These are phyloP conservation scores for Nicotiana paniculata DNA, from an alignment of 257 asterid genomes.

Conservation along the genomic window DNA sequence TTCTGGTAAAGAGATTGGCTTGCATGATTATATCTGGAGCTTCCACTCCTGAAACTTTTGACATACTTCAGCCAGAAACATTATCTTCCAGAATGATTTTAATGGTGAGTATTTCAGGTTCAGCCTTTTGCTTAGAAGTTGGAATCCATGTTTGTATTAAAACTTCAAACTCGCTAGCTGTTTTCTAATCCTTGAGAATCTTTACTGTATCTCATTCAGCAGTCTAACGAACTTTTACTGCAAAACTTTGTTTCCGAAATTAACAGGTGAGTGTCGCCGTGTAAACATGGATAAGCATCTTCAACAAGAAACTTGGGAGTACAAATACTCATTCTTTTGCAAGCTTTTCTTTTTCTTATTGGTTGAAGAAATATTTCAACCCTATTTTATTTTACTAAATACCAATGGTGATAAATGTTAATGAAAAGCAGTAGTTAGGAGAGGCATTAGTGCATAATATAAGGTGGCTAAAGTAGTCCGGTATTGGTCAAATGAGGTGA, in stretches of 20 bases:
- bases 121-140: not conserved
- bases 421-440: not conserved
- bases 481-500: not conserved
- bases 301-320: not conserved
- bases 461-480: not conserved
- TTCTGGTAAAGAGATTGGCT: slow-evolving; percentile 67
- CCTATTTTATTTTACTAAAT: not conserved
- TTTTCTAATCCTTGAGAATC: not conserved
- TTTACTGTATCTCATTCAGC: not conserved
- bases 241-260: not conserved
- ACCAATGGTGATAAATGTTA: not conserved
- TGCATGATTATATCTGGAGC: slow-evolving; percentile 58
- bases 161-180: not conserved
- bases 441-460: not conserved
- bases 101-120: slow-evolving; percentile 35
- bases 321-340: not conserved
- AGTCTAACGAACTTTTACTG: not conserved
- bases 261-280: not conserved
- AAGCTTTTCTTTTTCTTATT: not conserved
- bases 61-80: slow-evolving; percentile 62
- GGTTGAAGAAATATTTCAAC: not conserved
- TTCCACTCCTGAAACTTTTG: slow-evolving; percentile 40
- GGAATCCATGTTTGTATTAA: not conserved
- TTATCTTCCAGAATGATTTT: slow-evolving; percentile 41
- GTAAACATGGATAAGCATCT: not conserved